Evolutionary conservation across 2,329 filamentous ascomycete genomes (phyloP).

Genomic region (Stagonosporopsis cucurbitacearum): DNA sequence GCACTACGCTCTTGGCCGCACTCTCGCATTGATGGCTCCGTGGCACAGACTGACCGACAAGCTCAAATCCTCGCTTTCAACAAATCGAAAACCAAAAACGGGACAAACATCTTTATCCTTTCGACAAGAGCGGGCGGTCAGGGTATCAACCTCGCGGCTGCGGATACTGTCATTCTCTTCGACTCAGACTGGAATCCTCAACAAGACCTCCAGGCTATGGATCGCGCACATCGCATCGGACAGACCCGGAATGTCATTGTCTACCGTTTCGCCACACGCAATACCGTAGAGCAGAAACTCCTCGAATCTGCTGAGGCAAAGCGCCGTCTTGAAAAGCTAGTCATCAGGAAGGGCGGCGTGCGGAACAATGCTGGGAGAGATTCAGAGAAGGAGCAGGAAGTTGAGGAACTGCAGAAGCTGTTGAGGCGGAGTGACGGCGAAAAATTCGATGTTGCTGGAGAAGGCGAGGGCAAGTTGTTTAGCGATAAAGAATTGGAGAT

Average conservation of each 20-base stretch:
- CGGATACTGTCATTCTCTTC: slow-evolving; percentile 91
- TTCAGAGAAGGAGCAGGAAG: slow-evolving; percentile 51
- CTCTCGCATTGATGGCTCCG: slow-evolving; percentile 89
- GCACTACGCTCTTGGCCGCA: slow-evolving; percentile 78
- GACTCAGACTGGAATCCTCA: slow-evolving; percentile 95
- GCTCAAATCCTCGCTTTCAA: slow-evolving; percentile 59
- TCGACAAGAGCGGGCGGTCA: slow-evolving; percentile 92
- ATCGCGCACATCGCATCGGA: slow-evolving; percentile 92
- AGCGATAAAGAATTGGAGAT: slow-evolving; percentile 78
- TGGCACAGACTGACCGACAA: slow-evolving; percentile 69
- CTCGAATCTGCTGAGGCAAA: slow-evolving; percentile 90
- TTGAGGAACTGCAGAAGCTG: slow-evolving; percentile 56
- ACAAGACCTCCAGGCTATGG: slow-evolving; percentile 94
- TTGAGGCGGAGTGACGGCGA: slow-evolving; percentile 70
- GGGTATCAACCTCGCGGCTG: slow-evolving; percentile 90
- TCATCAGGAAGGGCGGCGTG: slow-evolving; percentile 85
- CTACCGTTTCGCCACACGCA: slow-evolving; percentile 90
- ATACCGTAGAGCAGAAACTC: slow-evolving; percentile 87
- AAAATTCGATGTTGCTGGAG: slow-evolving; percentile 61
- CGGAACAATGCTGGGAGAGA: slow-evolving; percentile 63
- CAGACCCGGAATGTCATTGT: slow-evolving; percentile 92
- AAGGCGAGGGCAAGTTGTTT: slow-evolving; percentile 69
- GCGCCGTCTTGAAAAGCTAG: slow-evolving; percentile 87
- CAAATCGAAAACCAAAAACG: slow-evolving; percentile 34
- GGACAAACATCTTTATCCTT: slow-evolving; percentile 76